These are phyloP conservation scores for Podospora conica DNA, from an alignment of 495 filamentous ascomycete genomes.

Conservation along the genomic window DNA sequence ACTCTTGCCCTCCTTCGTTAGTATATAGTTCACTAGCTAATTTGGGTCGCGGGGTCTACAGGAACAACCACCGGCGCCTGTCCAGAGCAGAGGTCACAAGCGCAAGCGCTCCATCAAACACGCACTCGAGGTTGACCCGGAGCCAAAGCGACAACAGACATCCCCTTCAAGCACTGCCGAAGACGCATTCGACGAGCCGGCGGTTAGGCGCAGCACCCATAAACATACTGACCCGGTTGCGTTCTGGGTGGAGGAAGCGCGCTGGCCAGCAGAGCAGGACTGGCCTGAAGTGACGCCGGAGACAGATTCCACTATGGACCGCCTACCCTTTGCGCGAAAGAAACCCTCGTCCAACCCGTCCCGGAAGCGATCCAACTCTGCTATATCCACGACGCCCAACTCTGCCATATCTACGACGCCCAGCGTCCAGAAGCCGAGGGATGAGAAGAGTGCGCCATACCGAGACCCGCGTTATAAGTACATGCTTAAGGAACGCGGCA, in stretches of 20 bases:
- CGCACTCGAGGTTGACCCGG: conserved; percentile 14
- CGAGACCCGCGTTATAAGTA: neutral
- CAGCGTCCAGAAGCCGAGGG: conserved; percentile 37
- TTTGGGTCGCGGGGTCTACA: conserved; percentile 8
- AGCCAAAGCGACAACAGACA: conserved; percentile 14
- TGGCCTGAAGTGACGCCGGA: too few relatives aligned
- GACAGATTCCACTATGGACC: neutral
- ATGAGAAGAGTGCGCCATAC: conserved; percentile 18
- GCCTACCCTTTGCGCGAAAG: conserved; percentile 9
- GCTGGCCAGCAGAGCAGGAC: too few relatives aligned
- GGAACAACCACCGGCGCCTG: conserved; percentile 15
- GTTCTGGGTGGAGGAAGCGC: too few relatives aligned
- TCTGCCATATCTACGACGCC: conserved; percentile 30
- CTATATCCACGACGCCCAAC: conserved; percentile 32
- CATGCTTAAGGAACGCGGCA: conserved; percentile 2
- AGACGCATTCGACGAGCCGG: too few relatives aligned
- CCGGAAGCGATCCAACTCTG: conserved; percentile 33
- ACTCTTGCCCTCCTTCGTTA: conserved; percentile 9
- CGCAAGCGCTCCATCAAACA: conserved; percentile 15
- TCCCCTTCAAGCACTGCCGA: conserved; percentile 3
- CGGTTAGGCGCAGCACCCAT: too few relatives aligned
- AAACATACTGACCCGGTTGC: too few relatives aligned
- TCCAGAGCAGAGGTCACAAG: conserved; percentile 18
- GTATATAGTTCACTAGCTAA: conserved; percentile 16
- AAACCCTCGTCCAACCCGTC: conserved; percentile 6